Evolutionary conservation across 371 early-diverging fungal genomes (phyloP).

Genomic region (Mortierella sp.): DNA sequence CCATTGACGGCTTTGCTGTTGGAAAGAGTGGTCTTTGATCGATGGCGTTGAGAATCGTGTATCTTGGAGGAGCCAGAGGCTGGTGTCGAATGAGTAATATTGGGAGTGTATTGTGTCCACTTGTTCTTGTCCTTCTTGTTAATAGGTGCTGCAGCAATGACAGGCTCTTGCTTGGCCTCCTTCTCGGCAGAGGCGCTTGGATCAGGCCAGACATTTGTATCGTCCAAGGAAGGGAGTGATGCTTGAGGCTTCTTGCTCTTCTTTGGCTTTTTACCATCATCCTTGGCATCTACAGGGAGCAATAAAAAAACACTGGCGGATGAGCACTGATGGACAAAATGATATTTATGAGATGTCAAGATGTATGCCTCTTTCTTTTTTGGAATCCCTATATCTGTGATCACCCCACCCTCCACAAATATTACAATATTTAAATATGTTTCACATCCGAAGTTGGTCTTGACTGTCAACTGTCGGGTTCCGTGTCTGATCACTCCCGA

Average conservation of each 20-base stretch:
- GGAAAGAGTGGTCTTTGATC: constrained; percentile 26
- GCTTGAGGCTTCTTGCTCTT: constrained; percentile 60
- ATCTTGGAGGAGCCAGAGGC: constrained; percentile 41
- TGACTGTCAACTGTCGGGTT: constrained; percentile 2
- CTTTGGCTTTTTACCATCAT: constrained; percentile 50
- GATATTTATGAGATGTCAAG: background rate
- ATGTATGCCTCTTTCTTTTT: background rate
- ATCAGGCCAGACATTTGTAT: constrained; percentile 46
- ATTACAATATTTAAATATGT: too few relatives aligned
- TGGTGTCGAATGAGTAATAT: constrained; percentile 69
- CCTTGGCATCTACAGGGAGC: constrained; percentile 31
- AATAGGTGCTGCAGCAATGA: constrained; percentile 35
- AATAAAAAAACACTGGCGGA: background rate
- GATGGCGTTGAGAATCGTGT: constrained; percentile 35
- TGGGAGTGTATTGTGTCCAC: constrained; percentile 73
- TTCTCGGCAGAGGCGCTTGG: constrained; percentile 52
- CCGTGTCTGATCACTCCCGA: background rate
- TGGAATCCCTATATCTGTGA: background rate
- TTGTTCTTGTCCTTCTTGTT: constrained; percentile 67
- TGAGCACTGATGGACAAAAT: background rate
- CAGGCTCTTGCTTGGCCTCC: constrained; percentile 46
- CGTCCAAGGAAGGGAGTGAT: constrained; percentile 25
- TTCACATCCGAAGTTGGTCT: too few relatives aligned
- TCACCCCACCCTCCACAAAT: background rate
- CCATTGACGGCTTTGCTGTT: constrained; percentile 21